A percentile compares a stretch with the other conserved stretches of the same genome.
phyloP scores from a whole-genome alignment of 441 rosid species.

The Arabidopsis lyrata region DNA sequence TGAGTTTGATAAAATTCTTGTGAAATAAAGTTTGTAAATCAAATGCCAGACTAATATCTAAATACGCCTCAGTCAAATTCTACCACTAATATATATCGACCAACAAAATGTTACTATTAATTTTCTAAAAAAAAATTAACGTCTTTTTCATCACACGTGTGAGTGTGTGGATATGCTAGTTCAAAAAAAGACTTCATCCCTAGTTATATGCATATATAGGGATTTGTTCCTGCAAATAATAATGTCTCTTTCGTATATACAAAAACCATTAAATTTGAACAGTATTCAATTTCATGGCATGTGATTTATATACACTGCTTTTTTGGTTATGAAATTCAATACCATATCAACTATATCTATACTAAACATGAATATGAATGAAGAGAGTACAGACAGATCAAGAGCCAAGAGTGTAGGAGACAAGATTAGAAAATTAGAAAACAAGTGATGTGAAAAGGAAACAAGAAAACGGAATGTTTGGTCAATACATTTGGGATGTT shows the following conservation, averaged over 20 bases:
- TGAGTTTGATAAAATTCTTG: background rate
- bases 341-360: slow-evolving; percentile 1
- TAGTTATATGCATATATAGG: background rate
- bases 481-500: slow-evolving; percentile 49
- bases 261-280: slow-evolving; percentile 9
- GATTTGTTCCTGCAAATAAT: background rate
- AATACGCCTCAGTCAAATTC: background rate
- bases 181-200: background rate
- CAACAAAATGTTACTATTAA: slow-evolving; percentile 1
- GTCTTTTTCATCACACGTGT: background rate
- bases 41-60: too few species aligned
- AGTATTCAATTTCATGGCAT: slow-evolving; percentile 15
- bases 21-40: too few species aligned
- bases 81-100: background rate
- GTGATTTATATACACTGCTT: slow-evolving; percentile 3
- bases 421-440: slow-evolving; percentile 34
- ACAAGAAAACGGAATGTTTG: slow-evolving; percentile 46
- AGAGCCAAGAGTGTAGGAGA: slow-evolving; percentile 44
- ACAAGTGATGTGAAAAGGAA: slow-evolving; percentile 43
- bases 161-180: background rate
- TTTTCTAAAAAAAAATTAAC: too few species aligned
- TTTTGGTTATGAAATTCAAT: slow-evolving; percentile 1
- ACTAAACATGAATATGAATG: slow-evolving; percentile 28
- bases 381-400: slow-evolving; percentile 31
- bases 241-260: background rate